A percentile compares a stretch with the other conserved stretches of the same genome.
phyloP scores from a whole-genome alignment of 768 basidiomycete genomes.

The Termitomyces sp. region DNA sequence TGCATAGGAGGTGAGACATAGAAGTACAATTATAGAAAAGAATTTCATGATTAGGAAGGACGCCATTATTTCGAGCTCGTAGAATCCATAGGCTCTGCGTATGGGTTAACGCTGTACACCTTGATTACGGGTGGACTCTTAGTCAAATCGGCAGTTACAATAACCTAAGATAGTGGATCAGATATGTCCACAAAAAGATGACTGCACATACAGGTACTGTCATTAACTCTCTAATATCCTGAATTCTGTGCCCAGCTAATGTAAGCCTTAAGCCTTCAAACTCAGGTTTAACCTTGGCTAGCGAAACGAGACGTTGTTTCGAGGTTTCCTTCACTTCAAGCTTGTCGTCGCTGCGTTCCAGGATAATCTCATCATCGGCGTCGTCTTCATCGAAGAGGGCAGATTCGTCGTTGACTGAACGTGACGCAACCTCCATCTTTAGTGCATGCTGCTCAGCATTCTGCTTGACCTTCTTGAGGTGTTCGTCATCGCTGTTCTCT shows the following conservation, averaged over 20 bases:
- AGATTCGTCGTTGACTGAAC: conserved; percentile 81
- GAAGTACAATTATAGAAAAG: conserved; percentile 23
- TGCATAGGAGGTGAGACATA: conserved; percentile 19
- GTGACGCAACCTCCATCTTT: conserved; percentile 88
- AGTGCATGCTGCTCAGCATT: conserved; percentile 86
- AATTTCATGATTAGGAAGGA: conserved; percentile 2
- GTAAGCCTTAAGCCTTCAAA: conserved; percentile 82
- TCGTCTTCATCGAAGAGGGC: conserved; percentile 89
- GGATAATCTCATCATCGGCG: conserved; percentile 67
- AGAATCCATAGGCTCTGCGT: conserved; percentile 41
- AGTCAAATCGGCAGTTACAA: conserved; percentile 90
- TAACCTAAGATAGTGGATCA: conserved; percentile 50
- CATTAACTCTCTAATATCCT: conserved; percentile 92
- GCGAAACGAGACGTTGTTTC: conserved; percentile 72
- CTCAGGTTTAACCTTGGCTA: conserved; percentile 65
- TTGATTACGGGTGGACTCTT: conserved; percentile 97
- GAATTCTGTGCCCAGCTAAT: conserved; percentile 83
- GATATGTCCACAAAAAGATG: neutral
- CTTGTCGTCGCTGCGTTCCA: conserved; percentile 18
- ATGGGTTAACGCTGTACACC: conserved; percentile 94
- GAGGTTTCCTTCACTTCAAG: conserved; percentile 51
- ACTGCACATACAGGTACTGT: conserved; percentile 74
- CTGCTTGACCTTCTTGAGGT: conserved; percentile 90
- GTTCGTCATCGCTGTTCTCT: conserved; percentile 93
- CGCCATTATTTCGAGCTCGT: conserved; percentile 29